Evolutionary conservation across 495 filamentous ascomycete genomes (phyloP), one percentile per base, ranked within the genome.

Genomic region (Penicillium samsonianum): DNA sequence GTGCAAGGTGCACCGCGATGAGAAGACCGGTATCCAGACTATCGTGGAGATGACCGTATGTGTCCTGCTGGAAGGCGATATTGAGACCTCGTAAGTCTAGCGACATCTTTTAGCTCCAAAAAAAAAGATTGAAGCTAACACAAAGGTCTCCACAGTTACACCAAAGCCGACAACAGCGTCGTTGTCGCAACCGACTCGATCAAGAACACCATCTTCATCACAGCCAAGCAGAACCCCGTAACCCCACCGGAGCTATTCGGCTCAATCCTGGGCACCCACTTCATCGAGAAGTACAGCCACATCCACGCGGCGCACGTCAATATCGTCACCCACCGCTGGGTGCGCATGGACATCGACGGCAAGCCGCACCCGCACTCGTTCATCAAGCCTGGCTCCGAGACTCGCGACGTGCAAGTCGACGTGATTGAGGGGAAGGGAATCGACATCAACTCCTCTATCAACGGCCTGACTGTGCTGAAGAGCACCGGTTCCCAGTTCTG

Each of bases 401-500:
- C 85, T 55, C 87, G 94, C 59, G 74, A 74, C 37, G 73, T 77
- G 26, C 73, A 78, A 66, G 76, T 79, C 17, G 73, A 77, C 53
- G 77, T 76, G 1, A 72, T 72, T 53, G 80, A 85, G 61, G 75
- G 77, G 50, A 77, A 80, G 59, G 89, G 89, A 46, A 87, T 97
- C 69, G 80, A 82, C 45, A 80, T 96, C 67, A 80, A 78, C 61
- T 90, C 88, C 57, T 80, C 82, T 28, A 86, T 96, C 67, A 73
- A 75, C 53, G 90, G 87, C 17, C 81, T 98, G 49, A 80, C 91
- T 17, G 92, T 98, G 60, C 86, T 98, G 63, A 98, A 98, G 79
- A 92, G 87, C 79, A 98, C 94, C n/a, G 91, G 90, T 31, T 96
- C 92, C 31, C 90, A 90, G 59, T 98, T 98, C 83, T 88, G 94